Conservation (phyloP, 2,329 filamentous ascomycete genomes). For the Geoglossum cookeanum region DNA sequence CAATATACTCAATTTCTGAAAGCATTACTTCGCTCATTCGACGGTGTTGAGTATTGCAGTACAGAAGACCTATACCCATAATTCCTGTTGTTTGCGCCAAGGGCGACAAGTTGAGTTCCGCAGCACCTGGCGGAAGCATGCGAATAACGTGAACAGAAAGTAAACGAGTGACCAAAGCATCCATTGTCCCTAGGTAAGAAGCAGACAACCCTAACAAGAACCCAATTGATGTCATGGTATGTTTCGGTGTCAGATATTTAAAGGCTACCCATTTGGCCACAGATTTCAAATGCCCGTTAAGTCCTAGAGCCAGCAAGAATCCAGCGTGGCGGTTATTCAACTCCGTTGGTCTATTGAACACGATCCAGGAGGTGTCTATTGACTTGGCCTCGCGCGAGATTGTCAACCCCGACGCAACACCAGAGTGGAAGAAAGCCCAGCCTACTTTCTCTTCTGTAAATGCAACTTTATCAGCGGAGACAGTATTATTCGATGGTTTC, state of each 20-base stretch:
- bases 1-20: conserved; percentile 82
- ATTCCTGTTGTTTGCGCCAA: conserved; percentile 89
- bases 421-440: conserved; percentile 97
- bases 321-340: conserved; percentile 93
- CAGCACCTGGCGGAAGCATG: conserved; percentile 80
- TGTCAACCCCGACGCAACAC: conserved; percentile 77
- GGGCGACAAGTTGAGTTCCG: conserved; percentile 82
- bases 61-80: conserved; percentile 89
- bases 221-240: conserved; percentile 97
- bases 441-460: conserved; percentile 94
- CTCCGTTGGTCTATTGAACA: conserved; percentile 91
- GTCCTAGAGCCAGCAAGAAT: conserved; percentile 71
- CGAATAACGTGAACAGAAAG: conserved; percentile 90
- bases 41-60: conserved; percentile 87
- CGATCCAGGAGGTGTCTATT: conserved; percentile 96
- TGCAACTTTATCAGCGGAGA: conserved; percentile 72
- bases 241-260: conserved; percentile 97
- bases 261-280: conserved; percentile 97
- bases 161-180: conserved; percentile 79
- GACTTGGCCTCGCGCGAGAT: conserved; percentile 80
- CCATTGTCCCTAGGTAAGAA: conserved; percentile 93
- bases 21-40: conserved; percentile 99
- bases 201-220: conserved; percentile 81
- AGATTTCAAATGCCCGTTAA: conserved; percentile 87
- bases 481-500: conserved; percentile 76